Conservation (phyloP, 2,329 filamentous ascomycete species). For the Pestalotiopsis sp. region DNA sequence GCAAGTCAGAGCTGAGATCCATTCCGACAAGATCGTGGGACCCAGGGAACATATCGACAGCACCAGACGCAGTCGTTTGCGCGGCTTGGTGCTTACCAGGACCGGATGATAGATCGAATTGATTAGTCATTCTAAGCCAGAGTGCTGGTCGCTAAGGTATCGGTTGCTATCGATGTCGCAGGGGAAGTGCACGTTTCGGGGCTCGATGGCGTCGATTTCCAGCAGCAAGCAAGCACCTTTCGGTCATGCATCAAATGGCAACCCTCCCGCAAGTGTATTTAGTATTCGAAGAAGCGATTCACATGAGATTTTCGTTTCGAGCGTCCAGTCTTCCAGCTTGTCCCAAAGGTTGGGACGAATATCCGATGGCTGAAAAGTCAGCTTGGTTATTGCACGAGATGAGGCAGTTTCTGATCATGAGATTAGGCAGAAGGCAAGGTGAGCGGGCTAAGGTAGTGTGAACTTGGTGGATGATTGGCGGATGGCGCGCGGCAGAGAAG, state of each 20-base stretch:
- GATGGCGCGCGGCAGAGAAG: neutral
- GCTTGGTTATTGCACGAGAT: neutral
- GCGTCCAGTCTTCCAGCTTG: neutral
- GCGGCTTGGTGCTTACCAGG: neutral
- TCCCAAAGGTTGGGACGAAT: neutral
- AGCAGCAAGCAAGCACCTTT: neutral
- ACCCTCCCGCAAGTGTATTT: neutral
- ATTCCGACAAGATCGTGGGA: conserved; percentile 3
- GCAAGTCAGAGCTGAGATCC: neutral
- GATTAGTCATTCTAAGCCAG: neutral
- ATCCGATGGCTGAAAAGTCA: neutral
- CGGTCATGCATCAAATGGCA: neutral
- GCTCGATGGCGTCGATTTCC: neutral
- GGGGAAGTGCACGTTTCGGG: neutral
- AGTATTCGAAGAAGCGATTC: neutral
- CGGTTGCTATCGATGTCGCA: neutral
- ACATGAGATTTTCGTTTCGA: neutral
- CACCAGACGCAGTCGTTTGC: neutral
- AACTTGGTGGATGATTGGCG: neutral
- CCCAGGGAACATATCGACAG: neutral
- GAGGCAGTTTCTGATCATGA: neutral
- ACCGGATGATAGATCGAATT: neutral
- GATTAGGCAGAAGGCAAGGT: neutral
- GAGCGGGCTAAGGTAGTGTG: neutral
- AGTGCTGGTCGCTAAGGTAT: neutral